Percentiles rank a stretch among this genome's conserved stretches.
Evolutionary conservation across 2,329 filamentous ascomycete genomes (phyloP).

Genomic region (Apiospora aurea): DNA sequence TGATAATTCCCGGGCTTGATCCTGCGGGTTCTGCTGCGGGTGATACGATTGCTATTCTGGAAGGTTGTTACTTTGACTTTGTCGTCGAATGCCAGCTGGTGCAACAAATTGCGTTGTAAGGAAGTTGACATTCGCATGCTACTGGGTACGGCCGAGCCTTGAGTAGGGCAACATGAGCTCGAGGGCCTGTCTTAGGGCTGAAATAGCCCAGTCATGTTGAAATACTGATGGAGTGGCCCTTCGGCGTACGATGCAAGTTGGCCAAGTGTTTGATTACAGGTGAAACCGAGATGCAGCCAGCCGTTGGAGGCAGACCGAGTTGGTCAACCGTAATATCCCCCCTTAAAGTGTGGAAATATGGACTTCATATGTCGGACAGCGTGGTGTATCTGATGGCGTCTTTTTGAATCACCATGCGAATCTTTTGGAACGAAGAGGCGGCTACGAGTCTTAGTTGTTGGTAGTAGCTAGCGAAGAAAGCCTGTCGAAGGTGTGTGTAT

Average conservation of each 20-base stretch:
- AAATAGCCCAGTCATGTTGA: neutral
- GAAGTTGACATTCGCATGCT: neutral
- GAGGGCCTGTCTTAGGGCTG: neutral
- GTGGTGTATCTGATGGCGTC: neutral
- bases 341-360: neutral
- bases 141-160: neutral
- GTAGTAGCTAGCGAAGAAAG: neutral
- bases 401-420: neutral
- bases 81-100: neutral
- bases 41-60: neutral
- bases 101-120: neutral
- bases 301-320: neutral
- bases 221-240: neutral
- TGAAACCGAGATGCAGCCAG: constrained; percentile 16
- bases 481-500: neutral
- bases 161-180: neutral
- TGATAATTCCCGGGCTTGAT: neutral
- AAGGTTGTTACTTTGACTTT: neutral
- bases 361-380: neutral
- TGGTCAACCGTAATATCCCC: neutral
- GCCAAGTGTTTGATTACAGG: constrained; percentile 12
- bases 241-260: neutral
- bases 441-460: neutral
- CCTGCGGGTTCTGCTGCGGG: neutral
- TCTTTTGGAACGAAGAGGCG: neutral